Percentiles rank a stretch among this genome's conserved stretches.
These are phyloP conservation scores for Mycena albidolilacea DNA, from an alignment of 768 basidiomycete genomes.

Conservation along the genomic window DNA sequence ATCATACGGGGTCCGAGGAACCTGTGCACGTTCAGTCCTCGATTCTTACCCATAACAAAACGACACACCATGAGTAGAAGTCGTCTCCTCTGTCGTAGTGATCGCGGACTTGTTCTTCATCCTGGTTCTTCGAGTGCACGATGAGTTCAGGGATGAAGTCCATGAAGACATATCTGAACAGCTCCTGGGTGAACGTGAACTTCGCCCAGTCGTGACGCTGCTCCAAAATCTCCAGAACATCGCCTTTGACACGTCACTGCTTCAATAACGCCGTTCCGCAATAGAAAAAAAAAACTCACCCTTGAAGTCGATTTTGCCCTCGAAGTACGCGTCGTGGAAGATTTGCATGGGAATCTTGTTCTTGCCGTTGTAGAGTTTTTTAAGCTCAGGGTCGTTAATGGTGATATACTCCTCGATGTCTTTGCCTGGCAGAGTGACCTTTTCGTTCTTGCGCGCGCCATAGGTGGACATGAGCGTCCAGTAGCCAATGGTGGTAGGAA, in stretches of 20 bases:
- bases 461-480: conserved; percentile 91
- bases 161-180: conserved; percentile 94
- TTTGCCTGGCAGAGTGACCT: conserved; percentile 87
- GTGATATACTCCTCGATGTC: conserved; percentile 92
- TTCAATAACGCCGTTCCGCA: conserved; percentile 1
- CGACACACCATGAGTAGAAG: conserved; percentile 89
- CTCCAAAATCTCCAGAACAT: conserved; percentile 94
- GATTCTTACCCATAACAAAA: conserved; percentile 6
- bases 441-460: conserved; percentile 86
- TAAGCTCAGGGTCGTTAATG: conserved; percentile 88
- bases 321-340: conserved; percentile 98
- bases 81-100: conserved; percentile 98
- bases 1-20: conserved; percentile 97
- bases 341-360: conserved; percentile 98
- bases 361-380: conserved; percentile 83
- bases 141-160: conserved; percentile 94
- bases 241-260: conserved; percentile 65
- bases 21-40: conserved; percentile 55
- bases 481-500: conserved; percentile 87
- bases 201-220: conserved; percentile 96
- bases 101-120: conserved; percentile 95
- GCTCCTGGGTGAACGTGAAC: conserved; percentile 90
- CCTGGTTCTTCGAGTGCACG: conserved; percentile 90
- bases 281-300: conserved; percentile 61
- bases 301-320: conserved; percentile 96